Evolutionary conservation across 192 early-diverging fungal species (phyloP).

Genomic region (Entomortierella parvispora): DNA sequence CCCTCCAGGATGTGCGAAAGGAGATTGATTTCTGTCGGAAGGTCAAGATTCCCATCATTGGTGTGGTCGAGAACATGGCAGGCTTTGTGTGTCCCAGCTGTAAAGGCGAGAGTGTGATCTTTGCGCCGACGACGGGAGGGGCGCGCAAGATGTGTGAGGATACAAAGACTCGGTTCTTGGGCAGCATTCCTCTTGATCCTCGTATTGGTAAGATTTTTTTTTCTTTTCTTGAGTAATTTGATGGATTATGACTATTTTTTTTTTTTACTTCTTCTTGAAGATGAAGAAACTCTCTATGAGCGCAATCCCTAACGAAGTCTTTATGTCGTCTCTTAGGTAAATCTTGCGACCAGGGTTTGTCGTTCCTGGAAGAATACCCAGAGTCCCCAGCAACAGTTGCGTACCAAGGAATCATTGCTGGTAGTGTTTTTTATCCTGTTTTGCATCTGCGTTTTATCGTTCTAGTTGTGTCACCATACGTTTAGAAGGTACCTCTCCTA

Average conservation of each 20-base stretch:
- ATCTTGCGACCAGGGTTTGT: conserved; percentile 86
- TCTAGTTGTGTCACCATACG: not conserved
- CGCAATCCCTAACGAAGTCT: too few species aligned
- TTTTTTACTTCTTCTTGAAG: too few species aligned
- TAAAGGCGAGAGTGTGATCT: conserved; percentile 77
- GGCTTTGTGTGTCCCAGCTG: conserved; percentile 97
- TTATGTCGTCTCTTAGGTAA: conserved; percentile 20
- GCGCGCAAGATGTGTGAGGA: conserved; percentile 73
- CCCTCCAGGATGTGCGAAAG: conserved; percentile 93
- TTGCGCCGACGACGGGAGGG: conserved; percentile 82
- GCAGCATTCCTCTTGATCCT: conserved; percentile 82
- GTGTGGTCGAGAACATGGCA: conserved; percentile 97
- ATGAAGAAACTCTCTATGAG: too few species aligned
- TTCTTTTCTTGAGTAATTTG: not conserved
- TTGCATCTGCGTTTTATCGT: not conserved
- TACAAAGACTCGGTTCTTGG: conserved; percentile 69
- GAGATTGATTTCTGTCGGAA: conserved; percentile 97
- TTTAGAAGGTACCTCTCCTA: not conserved
- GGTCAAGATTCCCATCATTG: conserved; percentile 88
- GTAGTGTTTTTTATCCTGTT: conserved; percentile 25
- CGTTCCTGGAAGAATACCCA: conserved; percentile 88
- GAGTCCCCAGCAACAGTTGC: conserved; percentile 87
- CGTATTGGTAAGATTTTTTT: conserved; percentile 71
- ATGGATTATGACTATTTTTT: not conserved
- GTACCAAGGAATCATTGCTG: conserved; percentile 69